These are phyloP conservation scores for Chrysoporthe deuterocubensis DNA, from an alignment of 2,329 filamentous ascomycete species.

Conservation along the genomic window DNA sequence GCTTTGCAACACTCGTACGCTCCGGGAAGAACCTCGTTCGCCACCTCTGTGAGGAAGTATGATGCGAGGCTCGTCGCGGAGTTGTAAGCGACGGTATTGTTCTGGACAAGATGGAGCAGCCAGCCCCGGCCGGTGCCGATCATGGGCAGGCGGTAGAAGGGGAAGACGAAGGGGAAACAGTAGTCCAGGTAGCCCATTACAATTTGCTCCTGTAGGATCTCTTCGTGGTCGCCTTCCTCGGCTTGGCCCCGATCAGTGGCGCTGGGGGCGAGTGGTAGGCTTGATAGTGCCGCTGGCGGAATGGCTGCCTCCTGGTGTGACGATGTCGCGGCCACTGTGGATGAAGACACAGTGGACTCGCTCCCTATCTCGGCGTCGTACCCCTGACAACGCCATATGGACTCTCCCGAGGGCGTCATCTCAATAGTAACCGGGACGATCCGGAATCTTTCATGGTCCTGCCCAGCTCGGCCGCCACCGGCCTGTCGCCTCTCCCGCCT, in stretches of 20 bases:
- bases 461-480: not conserved
- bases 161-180: conserved; percentile 34
- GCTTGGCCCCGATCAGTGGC: conserved; percentile 40
- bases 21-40: not conserved
- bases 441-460: not conserved
- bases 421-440: not conserved
- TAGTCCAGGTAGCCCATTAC: conserved; percentile 34
- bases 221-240: not conserved
- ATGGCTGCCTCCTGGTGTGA: conserved; percentile 51
- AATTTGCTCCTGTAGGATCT: not conserved
- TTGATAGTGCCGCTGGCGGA: not conserved
- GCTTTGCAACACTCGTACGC: not conserved
- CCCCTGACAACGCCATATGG: conserved; percentile 44
- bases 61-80: conserved; percentile 32
- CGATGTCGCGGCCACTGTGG: not conserved
- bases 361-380: not conserved
- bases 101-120: conserved; percentile 30
- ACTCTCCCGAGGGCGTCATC: not conserved
- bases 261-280: not conserved
- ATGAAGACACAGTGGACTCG: not conserved
- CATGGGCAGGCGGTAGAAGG: conserved; percentile 31
- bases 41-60: conserved; percentile 30
- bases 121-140: conserved; percentile 30
- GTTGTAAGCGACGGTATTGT: conserved; percentile 32
- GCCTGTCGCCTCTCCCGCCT: not conserved